These are phyloP conservation scores for Monosporascus sp. DNA, from an alignment of 2,329 filamentous ascomycete species.

Conservation along the genomic window DNA sequence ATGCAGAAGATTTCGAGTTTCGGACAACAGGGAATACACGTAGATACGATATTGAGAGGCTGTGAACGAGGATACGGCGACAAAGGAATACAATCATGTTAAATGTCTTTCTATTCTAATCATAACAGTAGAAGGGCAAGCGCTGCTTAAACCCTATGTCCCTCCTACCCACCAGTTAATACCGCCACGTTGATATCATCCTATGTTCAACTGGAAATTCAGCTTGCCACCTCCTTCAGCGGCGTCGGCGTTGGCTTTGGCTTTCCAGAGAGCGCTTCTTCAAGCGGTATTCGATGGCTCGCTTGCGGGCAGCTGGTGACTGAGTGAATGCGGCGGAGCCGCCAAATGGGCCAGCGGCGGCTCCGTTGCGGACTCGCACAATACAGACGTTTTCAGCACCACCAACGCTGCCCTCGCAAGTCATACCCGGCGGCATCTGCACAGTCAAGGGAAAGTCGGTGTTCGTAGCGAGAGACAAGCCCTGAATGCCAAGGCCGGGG, in stretches of 20 bases:
- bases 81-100: too few species aligned
- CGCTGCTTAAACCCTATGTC: too few species aligned
- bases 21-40: too few species aligned
- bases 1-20: too few species aligned
- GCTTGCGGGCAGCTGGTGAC: conserved; percentile 52
- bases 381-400: conserved; percentile 60
- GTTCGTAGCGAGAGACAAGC: conserved; percentile 53
- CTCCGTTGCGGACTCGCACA: conserved; percentile 57
- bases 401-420: conserved; percentile 54
- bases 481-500: conserved; percentile 51
- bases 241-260: conserved; percentile 17
- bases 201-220: neutral
- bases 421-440: conserved; percentile 64
- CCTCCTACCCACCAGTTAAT: too few species aligned
- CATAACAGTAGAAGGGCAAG: too few species aligned
- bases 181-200: too few species aligned
- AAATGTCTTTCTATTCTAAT: too few species aligned
- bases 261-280: conserved; percentile 28
- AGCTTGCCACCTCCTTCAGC: conserved; percentile 1
- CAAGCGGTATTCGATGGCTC: conserved; percentile 51
- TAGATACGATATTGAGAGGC: too few species aligned
- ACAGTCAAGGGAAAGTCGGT: conserved; percentile 62
- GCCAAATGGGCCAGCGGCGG: conserved; percentile 61
- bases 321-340: conserved; percentile 63
- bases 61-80: too few species aligned